Evolutionary conservation across 225 moss, liverwort and hornwort species (phyloP).

Genomic region (Thuidium tamariscinum): DNA sequence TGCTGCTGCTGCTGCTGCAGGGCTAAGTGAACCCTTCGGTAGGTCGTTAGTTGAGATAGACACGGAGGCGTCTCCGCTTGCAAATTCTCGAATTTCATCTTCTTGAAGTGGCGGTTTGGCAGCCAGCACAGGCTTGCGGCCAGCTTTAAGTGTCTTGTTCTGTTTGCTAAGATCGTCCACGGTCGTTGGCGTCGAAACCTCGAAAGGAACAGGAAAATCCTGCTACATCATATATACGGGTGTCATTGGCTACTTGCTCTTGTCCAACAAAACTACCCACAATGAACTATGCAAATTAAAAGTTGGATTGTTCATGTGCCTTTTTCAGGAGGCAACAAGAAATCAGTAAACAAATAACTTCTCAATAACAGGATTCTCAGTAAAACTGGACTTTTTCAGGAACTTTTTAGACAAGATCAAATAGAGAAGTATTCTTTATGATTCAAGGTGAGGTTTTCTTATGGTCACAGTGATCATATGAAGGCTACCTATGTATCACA

Average conservation of each 20-base stretch:
- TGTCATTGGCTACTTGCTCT: neutral
- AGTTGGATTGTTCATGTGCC: neutral
- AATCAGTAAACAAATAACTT: neutral
- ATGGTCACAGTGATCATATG: neutral
- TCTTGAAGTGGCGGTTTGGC: conserved; percentile 9
- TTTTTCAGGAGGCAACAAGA: neutral
- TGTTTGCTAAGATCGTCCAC: neutral
- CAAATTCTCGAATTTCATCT: conserved; percentile 8
- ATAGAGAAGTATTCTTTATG: neutral
- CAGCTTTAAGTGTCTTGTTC: neutral
- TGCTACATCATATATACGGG: neutral
- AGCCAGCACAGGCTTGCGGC: conserved; percentile 11
- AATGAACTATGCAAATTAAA: neutral
- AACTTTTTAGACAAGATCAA: neutral
- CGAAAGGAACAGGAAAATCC: neutral
- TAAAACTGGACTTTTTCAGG: neutral
- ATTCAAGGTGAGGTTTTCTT: neutral
- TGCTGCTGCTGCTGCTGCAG: neutral
- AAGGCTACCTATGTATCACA: neutral
- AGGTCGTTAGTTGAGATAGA: neutral
- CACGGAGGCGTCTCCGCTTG: neutral
- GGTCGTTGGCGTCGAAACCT: neutral
- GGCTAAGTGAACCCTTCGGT: neutral
- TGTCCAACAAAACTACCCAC: neutral
- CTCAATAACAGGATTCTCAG: neutral